phyloP scores from a whole-genome alignment of 768 basidiomycete genomes.

The Ramaria rubella region DNA sequence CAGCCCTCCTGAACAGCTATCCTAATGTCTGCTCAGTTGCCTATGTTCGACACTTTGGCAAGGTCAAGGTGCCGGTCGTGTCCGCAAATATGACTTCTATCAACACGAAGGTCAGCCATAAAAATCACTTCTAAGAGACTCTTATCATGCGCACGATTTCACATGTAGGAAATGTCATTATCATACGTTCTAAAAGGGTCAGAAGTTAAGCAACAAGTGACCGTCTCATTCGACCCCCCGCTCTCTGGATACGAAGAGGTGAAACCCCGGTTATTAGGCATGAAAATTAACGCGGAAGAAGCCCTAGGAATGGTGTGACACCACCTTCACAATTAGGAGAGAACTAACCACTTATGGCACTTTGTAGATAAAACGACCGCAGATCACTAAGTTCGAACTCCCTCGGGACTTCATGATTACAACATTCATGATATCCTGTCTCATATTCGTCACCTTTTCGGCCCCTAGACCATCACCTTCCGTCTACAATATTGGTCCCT shows the following conservation, averaged over 20 bases:
- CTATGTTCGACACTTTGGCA: conserved; percentile 73
- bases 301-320: conserved; percentile 66
- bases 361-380: conserved; percentile 55
- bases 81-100: conserved; percentile 70
- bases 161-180: conserved; percentile 58
- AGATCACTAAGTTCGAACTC: conserved; percentile 49
- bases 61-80: conserved; percentile 46
- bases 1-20: not conserved
- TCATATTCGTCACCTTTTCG: conserved; percentile 29
- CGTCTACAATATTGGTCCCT: conserved; percentile 27
- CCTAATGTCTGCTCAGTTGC: conserved; percentile 38
- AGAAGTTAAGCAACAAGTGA: conserved; percentile 39
- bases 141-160: conserved; percentile 1
- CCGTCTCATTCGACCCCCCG: conserved; percentile 62
- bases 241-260: conserved; percentile 73
- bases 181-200: conserved; percentile 48
- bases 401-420: conserved; percentile 28
- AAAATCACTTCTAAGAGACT: not conserved
- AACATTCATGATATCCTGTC: conserved; percentile 21
- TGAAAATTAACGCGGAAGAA: conserved; percentile 78
- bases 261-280: conserved; percentile 68
- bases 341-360: not conserved
- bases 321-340: not conserved
- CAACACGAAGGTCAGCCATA: conserved; percentile 47
- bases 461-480: conserved; percentile 18